phyloP scores from a whole-genome alignment of 768 basidiomycete genomes.

The Boletus sensibilis region DNA sequence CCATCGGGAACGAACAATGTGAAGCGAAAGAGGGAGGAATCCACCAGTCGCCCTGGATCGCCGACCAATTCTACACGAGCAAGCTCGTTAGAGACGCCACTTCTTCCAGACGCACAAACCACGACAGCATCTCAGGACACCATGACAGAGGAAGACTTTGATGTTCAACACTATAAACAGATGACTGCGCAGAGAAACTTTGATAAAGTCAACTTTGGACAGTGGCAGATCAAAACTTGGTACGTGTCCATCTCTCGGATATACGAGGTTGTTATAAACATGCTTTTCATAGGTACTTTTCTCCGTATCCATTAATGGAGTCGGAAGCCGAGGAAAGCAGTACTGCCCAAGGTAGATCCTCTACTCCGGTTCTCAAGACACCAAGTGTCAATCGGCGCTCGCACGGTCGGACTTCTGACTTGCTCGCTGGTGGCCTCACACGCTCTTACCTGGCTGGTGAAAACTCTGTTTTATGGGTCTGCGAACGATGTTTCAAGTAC shows the following conservation, averaged over 20 bases:
- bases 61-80: slow-evolving; percentile 24
- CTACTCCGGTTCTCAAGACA: slow-evolving; percentile 38
- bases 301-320: slow-evolving; percentile 83
- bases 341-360: slow-evolving; percentile 23
- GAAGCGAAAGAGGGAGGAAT: slow-evolving; percentile 32
- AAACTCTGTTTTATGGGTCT: slow-evolving; percentile 70
- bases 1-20: slow-evolving; percentile 28
- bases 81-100: slow-evolving; percentile 16
- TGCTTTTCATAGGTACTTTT: slow-evolving; percentile 71
- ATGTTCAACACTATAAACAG: slow-evolving; percentile 65
- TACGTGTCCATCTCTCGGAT: slow-evolving; percentile 37
- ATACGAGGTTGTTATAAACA: not conserved
- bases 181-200: slow-evolving; percentile 77
- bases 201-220: slow-evolving; percentile 81
- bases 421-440: slow-evolving; percentile 62
- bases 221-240: slow-evolving; percentile 89
- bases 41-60: slow-evolving; percentile 16
- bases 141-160: slow-evolving; percentile 70
- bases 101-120: slow-evolving; percentile 12
- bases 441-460: slow-evolving; percentile 46
- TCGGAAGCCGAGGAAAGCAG: slow-evolving; percentile 55
- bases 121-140: slow-evolving; percentile 28
- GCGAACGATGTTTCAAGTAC: slow-evolving; percentile 96
- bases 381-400: slow-evolving; percentile 56
- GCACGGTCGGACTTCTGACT: slow-evolving; percentile 72